Evolutionary conservation across 208 protist species (phyloP).

Genomic region (Jaenimonas drosophilae): DNA sequence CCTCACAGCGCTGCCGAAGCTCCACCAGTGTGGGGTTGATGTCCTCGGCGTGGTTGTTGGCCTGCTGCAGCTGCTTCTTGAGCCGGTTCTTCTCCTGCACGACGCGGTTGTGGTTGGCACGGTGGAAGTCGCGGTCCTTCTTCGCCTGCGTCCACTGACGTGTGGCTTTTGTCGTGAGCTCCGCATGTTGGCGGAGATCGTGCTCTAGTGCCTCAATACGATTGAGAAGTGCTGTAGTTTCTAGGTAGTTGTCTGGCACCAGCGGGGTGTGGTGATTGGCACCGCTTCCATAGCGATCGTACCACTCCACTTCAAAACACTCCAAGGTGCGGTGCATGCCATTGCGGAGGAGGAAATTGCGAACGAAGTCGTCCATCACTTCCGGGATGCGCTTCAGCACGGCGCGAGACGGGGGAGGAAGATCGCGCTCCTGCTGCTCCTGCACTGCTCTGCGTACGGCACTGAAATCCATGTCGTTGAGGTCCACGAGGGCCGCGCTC

Average conservation of each 20-base stretch:
- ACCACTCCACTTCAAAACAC: constrained; percentile 87
- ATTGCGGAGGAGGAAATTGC: constrained; percentile 86
- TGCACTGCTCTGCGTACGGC: constrained; percentile 39
- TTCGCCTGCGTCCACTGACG: constrained; percentile 71
- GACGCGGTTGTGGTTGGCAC: constrained; percentile 75
- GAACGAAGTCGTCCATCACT: constrained; percentile 89
- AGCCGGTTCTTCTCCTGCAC: constrained; percentile 83
- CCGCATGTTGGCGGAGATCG: constrained; percentile 69
- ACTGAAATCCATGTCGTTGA: constrained; percentile 51
- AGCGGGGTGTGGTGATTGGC: constrained; percentile 39
- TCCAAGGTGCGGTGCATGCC: constrained; percentile 74
- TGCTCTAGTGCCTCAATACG: constrained; percentile 66
- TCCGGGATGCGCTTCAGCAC: constrained; percentile 83
- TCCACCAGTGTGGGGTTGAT: constrained; percentile 77
- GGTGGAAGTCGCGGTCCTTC: constrained; percentile 88
- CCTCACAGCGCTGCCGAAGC: constrained; percentile 70
- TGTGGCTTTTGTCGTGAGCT: constrained; percentile 64
- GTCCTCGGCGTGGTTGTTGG: constrained; percentile 56
- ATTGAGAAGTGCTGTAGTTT: constrained; percentile 72
- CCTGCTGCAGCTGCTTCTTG: constrained; percentile 56
- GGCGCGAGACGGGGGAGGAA: constrained; percentile 65
- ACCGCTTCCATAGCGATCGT: constrained; percentile 40
- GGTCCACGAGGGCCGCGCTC: constrained; percentile 8
- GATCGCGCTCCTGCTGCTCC: constrained; percentile 28
- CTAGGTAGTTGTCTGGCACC: constrained; percentile 80